Evolutionary conservation across 331 rosid genomes (phyloP).

Genomic region (Saraca asoca): DNA sequence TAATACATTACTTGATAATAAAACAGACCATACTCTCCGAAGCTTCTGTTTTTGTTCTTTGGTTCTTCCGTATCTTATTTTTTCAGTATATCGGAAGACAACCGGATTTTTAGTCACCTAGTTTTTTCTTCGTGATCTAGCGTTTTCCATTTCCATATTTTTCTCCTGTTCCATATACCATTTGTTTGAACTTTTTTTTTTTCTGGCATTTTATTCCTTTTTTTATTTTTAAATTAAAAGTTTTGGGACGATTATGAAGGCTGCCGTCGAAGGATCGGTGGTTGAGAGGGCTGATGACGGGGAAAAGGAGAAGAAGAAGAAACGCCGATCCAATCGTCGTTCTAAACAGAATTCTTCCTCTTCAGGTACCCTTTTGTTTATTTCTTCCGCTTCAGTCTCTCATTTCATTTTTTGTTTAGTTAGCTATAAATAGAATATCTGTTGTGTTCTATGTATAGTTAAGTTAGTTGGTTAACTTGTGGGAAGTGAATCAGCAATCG

Average conservation of each 20-base stretch:
- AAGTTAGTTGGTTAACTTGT: neutral
- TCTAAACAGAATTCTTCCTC: constrained; percentile 50
- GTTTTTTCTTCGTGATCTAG: too few relatives aligned
- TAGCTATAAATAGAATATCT: neutral
- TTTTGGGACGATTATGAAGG: constrained; percentile 46
- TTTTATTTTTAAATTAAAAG: too few relatives aligned
- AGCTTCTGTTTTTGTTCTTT: neutral
- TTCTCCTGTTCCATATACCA: neutral
- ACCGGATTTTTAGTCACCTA: neutral
- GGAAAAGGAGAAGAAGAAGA: constrained; percentile 90
- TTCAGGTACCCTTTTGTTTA: constrained; percentile 44
- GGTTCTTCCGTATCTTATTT: constrained; percentile 10
- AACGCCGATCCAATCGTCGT: constrained; percentile 74
- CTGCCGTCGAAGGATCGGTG: constrained; percentile 48
- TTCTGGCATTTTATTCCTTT: neutral
- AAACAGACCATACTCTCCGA: neutral
- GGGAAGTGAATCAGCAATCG: constrained; percentile 6
- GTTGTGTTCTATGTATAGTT: neutral
- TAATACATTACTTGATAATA: too few relatives aligned
- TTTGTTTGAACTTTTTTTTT: neutral
- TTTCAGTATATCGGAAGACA: constrained; percentile 1
- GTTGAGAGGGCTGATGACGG: constrained; percentile 61
- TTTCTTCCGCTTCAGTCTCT: neutral
- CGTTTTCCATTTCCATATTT: neutral
- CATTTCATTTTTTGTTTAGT: neutral